phyloP scores from a whole-genome alignment of 148 eudicot species.

The Silene uniflora region DNA sequence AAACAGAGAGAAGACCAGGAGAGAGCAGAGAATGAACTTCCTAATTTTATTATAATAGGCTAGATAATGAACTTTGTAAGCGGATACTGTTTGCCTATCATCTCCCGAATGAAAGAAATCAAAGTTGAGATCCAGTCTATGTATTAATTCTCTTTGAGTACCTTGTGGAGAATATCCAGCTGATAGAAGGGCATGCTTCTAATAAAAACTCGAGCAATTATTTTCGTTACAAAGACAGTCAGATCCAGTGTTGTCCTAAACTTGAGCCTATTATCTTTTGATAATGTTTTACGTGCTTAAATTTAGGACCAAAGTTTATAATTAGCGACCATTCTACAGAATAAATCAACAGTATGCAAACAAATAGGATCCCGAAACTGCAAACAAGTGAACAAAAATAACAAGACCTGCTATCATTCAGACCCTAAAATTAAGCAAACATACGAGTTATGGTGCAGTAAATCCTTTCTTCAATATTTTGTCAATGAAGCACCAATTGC shows the following conservation, averaged over 20 bases:
- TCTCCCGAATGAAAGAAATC: background rate
- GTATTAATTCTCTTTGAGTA: too few relatives aligned
- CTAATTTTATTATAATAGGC: background rate
- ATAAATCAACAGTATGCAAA: background rate
- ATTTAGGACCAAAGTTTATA: too few relatives aligned
- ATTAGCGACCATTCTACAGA: background rate
- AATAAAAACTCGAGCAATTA: too few relatives aligned
- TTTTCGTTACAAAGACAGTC: too few relatives aligned
- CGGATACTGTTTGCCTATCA: background rate
- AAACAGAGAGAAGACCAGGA: constrained; percentile 57
- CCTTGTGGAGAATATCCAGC: too few relatives aligned
- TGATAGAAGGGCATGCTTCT: too few relatives aligned
- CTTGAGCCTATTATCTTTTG: background rate
- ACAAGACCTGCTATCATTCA: background rate
- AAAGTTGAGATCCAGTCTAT: background rate
- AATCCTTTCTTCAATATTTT: background rate
- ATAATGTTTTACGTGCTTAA: background rate
- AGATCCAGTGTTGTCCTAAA: too few relatives aligned
- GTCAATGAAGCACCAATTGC: too few relatives aligned
- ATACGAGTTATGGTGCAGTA: background rate
- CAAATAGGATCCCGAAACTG: background rate
- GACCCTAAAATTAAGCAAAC: background rate
- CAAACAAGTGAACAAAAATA: background rate
- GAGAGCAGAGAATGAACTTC: constrained; percentile 42
- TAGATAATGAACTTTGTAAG: background rate